Evolutionary conservation across 768 basidiomycete species (phyloP).

Genomic region (Amanita thiersii): DNA sequence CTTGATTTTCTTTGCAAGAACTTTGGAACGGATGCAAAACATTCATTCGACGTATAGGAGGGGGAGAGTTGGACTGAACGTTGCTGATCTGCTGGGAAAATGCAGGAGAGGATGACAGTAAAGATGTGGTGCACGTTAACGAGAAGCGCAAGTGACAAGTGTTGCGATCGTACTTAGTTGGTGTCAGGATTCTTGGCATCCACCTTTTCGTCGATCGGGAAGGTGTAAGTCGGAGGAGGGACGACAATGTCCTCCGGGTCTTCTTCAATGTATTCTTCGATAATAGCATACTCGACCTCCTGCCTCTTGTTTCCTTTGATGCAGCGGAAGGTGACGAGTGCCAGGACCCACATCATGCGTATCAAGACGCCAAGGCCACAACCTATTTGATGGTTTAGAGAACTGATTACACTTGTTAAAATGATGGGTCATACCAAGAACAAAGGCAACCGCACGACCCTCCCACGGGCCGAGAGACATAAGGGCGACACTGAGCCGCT

Average conservation of each 20-base stretch:
- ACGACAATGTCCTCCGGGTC: slow-evolving; percentile 39
- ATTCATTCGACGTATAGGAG: too few species aligned
- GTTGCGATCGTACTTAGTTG: too few species aligned
- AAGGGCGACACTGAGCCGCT: slow-evolving; percentile 56
- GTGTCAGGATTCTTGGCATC: slow-evolving; percentile 13
- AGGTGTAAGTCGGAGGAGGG: slow-evolving; percentile 50
- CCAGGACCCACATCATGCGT: slow-evolving; percentile 72
- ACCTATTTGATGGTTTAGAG: slow-evolving; percentile 31
- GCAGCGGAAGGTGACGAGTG: slow-evolving; percentile 52
- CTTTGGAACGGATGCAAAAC: too few species aligned
- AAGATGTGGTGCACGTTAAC: too few species aligned
- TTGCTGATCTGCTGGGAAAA: too few species aligned
- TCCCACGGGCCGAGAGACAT: slow-evolving; percentile 76
- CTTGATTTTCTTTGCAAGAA: too few species aligned
- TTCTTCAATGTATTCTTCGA: slow-evolving; percentile 30
- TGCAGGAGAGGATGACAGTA: too few species aligned
- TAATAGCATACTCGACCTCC: slow-evolving; percentile 28
- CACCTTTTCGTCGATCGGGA: slow-evolving; percentile 46
- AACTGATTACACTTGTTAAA: slow-evolving; percentile 3
- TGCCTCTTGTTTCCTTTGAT: slow-evolving; percentile 34
- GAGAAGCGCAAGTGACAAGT: too few species aligned
- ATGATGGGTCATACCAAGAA: slow-evolving; percentile 44
- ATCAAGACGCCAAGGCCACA: slow-evolving; percentile 79
- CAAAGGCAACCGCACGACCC: slow-evolving; percentile 75
- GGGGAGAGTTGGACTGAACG: too few species aligned